Evolutionary conservation across 768 basidiomycete genomes (phyloP).

Genomic region (Suillus plorans): DNA sequence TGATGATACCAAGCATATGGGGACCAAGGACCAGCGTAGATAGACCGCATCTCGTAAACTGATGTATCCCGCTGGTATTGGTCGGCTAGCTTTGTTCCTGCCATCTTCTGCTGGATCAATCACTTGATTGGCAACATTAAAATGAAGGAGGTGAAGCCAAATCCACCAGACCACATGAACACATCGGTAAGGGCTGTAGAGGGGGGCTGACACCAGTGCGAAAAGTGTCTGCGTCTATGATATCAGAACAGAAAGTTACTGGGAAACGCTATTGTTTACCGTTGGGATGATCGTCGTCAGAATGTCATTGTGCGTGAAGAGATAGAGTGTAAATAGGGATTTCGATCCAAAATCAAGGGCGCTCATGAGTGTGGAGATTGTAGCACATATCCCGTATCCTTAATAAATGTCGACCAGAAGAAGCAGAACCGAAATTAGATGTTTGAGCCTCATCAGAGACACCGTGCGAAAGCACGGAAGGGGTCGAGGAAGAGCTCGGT

Average conservation of each 20-base stretch:
- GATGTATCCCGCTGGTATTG: conserved; percentile 46
- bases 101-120: conserved; percentile 41
- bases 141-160: conserved; percentile 47
- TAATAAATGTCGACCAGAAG: conserved; percentile 16
- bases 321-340: conserved; percentile 19
- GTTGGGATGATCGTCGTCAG: conserved; percentile 27
- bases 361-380: conserved; percentile 25
- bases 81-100: conserved; percentile 44
- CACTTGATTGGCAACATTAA: conserved; percentile 44
- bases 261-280: conserved; percentile 10
- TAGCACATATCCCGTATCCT: background rate
- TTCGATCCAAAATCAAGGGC: conserved; percentile 12
- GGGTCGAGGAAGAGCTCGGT: background rate
- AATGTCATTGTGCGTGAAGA: conserved; percentile 26
- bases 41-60: conserved; percentile 33
- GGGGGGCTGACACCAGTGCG: conserved; percentile 33
- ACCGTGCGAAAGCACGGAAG: background rate
- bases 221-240: conserved; percentile 31
- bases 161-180: conserved; percentile 41
- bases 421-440: background rate
- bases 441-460: background rate
- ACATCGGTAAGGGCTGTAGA: conserved; percentile 19
- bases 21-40: conserved; percentile 37
- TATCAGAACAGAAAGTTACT: conserved; percentile 1
- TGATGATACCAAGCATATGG: conserved; percentile 37